Evolutionary conservation across 2,329 filamentous ascomycete genomes (phyloP).

Genomic region (Fusarium poae): DNA sequence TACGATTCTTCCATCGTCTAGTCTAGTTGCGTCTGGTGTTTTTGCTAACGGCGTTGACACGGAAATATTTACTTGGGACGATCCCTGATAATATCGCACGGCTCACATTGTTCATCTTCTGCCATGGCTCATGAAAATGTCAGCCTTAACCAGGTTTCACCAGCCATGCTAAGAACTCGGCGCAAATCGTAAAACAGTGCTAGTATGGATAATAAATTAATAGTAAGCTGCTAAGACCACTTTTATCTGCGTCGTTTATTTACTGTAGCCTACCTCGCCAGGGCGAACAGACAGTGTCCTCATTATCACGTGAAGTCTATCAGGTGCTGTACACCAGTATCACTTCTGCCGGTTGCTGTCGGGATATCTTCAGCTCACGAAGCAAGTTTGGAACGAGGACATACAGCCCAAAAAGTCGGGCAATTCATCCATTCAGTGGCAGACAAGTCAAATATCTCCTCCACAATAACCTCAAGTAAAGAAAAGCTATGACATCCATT

Average conservation of each 20-base stretch:
- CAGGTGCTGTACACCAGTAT: neutral
- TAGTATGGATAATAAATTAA: neutral
- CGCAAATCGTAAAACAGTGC: slow-evolving; percentile 7
- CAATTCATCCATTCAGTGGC: neutral
- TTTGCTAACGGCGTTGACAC: neutral
- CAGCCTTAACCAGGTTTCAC: slow-evolving; percentile 11
- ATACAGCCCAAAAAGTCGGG: neutral
- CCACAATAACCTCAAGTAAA: neutral
- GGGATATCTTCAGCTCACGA: neutral
- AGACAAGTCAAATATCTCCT: too few species aligned
- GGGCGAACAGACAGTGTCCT: neutral
- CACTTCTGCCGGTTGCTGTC: neutral
- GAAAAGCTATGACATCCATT: neutral
- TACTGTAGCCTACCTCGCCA: neutral
- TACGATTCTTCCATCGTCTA: neutral
- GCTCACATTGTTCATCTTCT: slow-evolving; percentile 6
- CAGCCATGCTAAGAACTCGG: neutral
- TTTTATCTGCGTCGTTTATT: neutral
- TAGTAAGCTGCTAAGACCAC: slow-evolving; percentile 1
- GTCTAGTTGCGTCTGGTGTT: neutral
- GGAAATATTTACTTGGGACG: neutral
- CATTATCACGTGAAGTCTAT: neutral
- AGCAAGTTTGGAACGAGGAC: neutral
- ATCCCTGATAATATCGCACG: slow-evolving; percentile 16
- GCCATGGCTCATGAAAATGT: slow-evolving; percentile 14